Conservation (phyloP, 768 basidiomycete genomes). For the Leccinum incarnatum region DNA sequence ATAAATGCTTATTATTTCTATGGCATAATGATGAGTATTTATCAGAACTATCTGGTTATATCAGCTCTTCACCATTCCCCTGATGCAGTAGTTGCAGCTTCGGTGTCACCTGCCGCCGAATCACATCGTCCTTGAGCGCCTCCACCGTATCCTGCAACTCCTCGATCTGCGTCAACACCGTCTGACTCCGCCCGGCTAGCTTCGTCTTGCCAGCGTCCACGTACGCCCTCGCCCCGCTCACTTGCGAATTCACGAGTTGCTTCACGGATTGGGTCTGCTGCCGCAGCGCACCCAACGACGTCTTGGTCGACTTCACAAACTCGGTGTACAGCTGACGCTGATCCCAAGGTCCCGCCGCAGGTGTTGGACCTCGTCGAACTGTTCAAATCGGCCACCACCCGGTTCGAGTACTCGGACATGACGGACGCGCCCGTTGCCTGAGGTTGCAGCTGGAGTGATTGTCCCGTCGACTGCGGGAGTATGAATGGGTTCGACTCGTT, state of each 20-base stretch:
- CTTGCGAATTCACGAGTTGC: conserved; percentile 75
- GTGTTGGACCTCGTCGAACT: conserved; percentile 94
- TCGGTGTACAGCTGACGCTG: conserved; percentile 92
- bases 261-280: conserved; percentile 86
- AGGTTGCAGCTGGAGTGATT: conserved; percentile 54
- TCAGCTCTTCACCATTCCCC: too few relatives aligned
- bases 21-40: too few relatives aligned
- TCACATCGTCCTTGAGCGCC: conserved; percentile 84
- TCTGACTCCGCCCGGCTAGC: conserved; percentile 87
- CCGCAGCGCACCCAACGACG: conserved; percentile 72
- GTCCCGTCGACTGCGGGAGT: conserved; percentile 64
- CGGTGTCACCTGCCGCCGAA: conserved; percentile 83
- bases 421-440: conserved; percentile 77
- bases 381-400: conserved; percentile 83
- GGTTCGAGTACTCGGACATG: conserved; percentile 59
- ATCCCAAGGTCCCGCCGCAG: conserved; percentile 89
- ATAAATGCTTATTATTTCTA: too few relatives aligned
- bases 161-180: conserved; percentile 88
- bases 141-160: conserved; percentile 92
- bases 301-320: conserved; percentile 65
- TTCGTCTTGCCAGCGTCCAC: conserved; percentile 91
- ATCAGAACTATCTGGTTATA: too few relatives aligned
- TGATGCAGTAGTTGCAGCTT: conserved; percentile 45
- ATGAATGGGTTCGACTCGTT: conserved; percentile 37
- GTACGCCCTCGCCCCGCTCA: conserved; percentile 83